These are phyloP conservation scores for Ceratocystis huliohia DNA, from an alignment of 2,329 filamentous ascomycete genomes.

Conservation along the genomic window DNA sequence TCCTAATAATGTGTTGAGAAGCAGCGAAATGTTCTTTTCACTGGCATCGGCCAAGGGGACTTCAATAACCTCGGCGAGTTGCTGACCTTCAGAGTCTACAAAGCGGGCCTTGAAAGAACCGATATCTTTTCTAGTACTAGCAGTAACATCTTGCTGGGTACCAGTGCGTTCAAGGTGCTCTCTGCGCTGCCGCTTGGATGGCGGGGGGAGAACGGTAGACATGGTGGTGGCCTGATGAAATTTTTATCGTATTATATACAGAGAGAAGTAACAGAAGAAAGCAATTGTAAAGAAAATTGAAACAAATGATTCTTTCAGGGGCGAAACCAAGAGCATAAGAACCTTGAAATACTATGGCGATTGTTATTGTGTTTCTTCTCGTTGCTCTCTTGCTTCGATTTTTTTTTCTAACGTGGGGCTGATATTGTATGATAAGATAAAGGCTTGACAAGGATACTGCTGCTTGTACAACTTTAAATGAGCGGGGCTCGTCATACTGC, in stretches of 20 bases:
- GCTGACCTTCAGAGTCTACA: conserved; percentile 63
- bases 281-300: not conserved
- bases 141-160: conserved; percentile 61
- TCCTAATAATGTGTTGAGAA: conserved; percentile 73
- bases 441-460: conserved; percentile 7
- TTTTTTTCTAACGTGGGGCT: conserved; percentile 16
- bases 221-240: conserved; percentile 34
- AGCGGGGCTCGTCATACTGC: not conserved
- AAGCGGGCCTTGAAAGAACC: conserved; percentile 81
- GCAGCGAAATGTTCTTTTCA: conserved; percentile 76
- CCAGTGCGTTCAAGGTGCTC: conserved; percentile 59
- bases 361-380: not conserved
- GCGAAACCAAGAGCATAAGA: not conserved
- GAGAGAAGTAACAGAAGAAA: not conserved
- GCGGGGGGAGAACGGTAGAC: conserved; percentile 72
- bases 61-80: conserved; percentile 56
- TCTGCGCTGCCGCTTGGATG: conserved; percentile 74
- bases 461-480: not conserved
- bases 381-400: conserved; percentile 9
- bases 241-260: not conserved
- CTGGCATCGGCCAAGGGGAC: conserved; percentile 74
- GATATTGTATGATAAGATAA: conserved; percentile 8
- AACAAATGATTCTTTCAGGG: not conserved
- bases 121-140: conserved; percentile 52
- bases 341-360: not conserved